Conservation (phyloP, 106 monocot species). For the Dioscorea zingiberensis region DNA sequence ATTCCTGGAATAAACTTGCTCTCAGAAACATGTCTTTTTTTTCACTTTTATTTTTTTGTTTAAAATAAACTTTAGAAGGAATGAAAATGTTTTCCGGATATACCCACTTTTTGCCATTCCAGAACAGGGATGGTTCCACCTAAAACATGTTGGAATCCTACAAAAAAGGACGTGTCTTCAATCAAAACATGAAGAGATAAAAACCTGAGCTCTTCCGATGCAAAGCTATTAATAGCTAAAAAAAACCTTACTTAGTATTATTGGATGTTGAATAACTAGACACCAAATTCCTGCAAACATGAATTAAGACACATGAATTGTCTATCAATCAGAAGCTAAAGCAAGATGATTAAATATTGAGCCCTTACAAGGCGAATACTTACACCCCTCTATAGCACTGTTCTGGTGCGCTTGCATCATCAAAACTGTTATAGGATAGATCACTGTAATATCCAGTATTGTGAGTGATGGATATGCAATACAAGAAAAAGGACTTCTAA, state of each 20-base stretch:
- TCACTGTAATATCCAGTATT: constrained; percentile 41
- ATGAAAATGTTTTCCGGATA: too few species aligned
- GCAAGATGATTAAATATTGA: not conserved
- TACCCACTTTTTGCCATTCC: constrained; percentile 33
- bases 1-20: too few species aligned
- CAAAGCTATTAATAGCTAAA: not conserved
- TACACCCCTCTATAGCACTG: constrained; percentile 40
- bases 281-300: constrained; percentile 34
- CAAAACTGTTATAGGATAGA: constrained; percentile 69
- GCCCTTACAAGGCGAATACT: not conserved
- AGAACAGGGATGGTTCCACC: constrained; percentile 36
- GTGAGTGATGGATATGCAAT: too few species aligned
- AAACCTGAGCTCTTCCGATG: not conserved
- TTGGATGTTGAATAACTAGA: constrained; percentile 34
- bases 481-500: too few species aligned
- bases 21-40: too few species aligned
- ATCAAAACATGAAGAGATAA: too few species aligned
- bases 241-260: constrained; percentile 19
- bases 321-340: not conserved
- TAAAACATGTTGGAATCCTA: constrained; percentile 37
- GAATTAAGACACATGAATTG: not conserved
- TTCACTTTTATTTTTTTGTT: too few species aligned
- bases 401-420: constrained; percentile 15
- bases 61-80: too few species aligned
- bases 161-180: constrained; percentile 1